Evolutionary conservation across 2,329 filamentous ascomycete species (phyloP), one percentile per base, ranked within the genome.

Genomic region (Aspergillus costaricaensis): DNA sequence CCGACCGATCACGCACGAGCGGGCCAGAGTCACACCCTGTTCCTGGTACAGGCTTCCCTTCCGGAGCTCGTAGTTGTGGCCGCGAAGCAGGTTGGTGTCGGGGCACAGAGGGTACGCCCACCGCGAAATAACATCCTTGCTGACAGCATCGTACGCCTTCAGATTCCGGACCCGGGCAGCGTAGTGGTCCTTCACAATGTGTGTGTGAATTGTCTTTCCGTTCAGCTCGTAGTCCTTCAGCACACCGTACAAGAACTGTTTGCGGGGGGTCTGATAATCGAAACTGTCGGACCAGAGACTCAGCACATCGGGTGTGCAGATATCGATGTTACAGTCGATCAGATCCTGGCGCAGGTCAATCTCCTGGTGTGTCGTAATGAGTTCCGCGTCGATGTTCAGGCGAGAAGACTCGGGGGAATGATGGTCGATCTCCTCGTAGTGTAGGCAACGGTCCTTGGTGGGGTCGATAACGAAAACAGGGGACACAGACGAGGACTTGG

Each of bases 281-380:
- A 98, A 99, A 72, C 93, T 96, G 77, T 99, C 95, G 8, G 92
- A 95, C 91, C 95, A 99, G 59, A 98, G 80, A 7, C 93, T 93
- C 47, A 98, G 84, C 8, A 97, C 93, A 72, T 98, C 95, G 0
- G 94, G 93, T 1, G 95, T 98, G 77, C 94, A 98, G 65, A 99
- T 98, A 74, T 99, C 95, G 70, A 99, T 95, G 55, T 91, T 91
- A 68, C 92, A 93, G 76, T 99, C 95, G 63, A 98, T 90, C 60
- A 99, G 80, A 76, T 99, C 94, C 65, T 90, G 86, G 41, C 93
- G 87, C 19, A 97, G 82, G 68, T 96, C 92, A 54, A 96, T 85
- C 73, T 96, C 91, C 5, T 85, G 82, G 66, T 90, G 83, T 52
- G 86, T 83, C 55, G 89, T 86, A 17, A 96, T 80, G n/a, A 96